Conservation (phyloP, 2,329 filamentous ascomycete species). For the Colletotrichum sp. region DNA sequence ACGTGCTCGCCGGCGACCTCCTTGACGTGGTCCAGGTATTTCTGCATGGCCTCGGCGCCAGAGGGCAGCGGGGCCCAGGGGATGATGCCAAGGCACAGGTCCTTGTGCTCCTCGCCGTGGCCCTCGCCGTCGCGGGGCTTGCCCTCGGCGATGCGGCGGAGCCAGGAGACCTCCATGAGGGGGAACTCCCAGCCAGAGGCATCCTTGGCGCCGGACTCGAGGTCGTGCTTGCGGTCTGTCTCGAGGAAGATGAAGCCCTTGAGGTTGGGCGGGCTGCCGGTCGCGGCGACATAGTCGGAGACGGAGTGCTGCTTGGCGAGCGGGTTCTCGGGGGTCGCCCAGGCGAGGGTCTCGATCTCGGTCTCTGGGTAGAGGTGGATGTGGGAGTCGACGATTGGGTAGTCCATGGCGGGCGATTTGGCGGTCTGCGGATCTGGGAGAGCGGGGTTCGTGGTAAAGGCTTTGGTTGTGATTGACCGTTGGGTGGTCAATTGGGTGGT, state of each 20-base stretch:
- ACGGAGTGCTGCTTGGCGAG: conserved; percentile 70
- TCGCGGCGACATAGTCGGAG: conserved; percentile 62
- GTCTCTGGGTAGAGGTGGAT: conserved; percentile 83
- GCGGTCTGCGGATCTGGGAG: background rate
- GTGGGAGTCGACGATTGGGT: conserved; percentile 84
- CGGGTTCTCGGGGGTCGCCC: conserved; percentile 66
- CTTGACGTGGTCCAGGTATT: conserved; percentile 69
- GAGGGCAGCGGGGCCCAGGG: conserved; percentile 86
- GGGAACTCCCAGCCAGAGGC: conserved; percentile 69
- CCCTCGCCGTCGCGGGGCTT: conserved; percentile 62
- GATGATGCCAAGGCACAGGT: conserved; percentile 72
- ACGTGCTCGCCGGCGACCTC: conserved; percentile 63
- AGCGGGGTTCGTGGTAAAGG: background rate
- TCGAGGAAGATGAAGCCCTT: conserved; percentile 84
- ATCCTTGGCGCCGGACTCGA: conserved; percentile 49
- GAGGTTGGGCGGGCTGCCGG: conserved; percentile 46
- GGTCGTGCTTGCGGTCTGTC: conserved; percentile 74
- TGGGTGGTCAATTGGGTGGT: background rate
- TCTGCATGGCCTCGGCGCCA: conserved; percentile 61
- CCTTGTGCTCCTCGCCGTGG: conserved; percentile 54
- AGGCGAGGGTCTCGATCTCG: conserved; percentile 71
- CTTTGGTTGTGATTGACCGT: background rate
- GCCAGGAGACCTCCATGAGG: conserved; percentile 73
- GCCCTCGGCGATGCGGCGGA: conserved; percentile 70
- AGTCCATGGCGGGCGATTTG: conserved; percentile 32